These are phyloP conservation scores for Isabelozyma heimii DNA, from an alignment of 805 yeast species.

Conservation along the genomic window DNA sequence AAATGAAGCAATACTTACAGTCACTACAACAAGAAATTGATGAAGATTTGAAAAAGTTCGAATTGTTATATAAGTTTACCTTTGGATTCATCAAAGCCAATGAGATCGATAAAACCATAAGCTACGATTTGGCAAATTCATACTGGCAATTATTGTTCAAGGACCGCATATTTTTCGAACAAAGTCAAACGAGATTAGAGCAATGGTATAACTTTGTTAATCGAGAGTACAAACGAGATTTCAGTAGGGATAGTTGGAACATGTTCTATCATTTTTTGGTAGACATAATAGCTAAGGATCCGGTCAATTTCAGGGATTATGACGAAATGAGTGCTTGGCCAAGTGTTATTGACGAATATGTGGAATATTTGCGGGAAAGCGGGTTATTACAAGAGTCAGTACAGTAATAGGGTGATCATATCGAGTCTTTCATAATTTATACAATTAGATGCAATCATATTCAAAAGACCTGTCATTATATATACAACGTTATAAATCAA, in stretches of 20 bases:
- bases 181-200: constrained; percentile 29
- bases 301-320: constrained; percentile 49
- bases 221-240: constrained; percentile 39
- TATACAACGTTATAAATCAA: neutral
- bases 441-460: neutral
- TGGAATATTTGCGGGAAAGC: constrained; percentile 49
- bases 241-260: constrained; percentile 79
- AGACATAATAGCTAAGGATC: constrained; percentile 47
- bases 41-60: constrained; percentile 25
- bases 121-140: constrained; percentile 60
- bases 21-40: constrained; percentile 9
- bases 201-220: constrained; percentile 61
- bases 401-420: neutral
- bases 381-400: constrained; percentile 5
- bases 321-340: constrained; percentile 94
- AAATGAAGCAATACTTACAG: constrained; percentile 42
- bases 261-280: constrained; percentile 71
- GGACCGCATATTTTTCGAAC: constrained; percentile 4
- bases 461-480: neutral
- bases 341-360: constrained; percentile 76
- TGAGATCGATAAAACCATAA: constrained; percentile 51
- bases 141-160: constrained; percentile 74
- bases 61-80: constrained; percentile 65
- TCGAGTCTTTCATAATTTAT: too few species aligned
- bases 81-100: constrained; percentile 64